Conservation (phyloP, 495 filamentous ascomycete genomes). For the Neurospora tetrasperma region DNA sequence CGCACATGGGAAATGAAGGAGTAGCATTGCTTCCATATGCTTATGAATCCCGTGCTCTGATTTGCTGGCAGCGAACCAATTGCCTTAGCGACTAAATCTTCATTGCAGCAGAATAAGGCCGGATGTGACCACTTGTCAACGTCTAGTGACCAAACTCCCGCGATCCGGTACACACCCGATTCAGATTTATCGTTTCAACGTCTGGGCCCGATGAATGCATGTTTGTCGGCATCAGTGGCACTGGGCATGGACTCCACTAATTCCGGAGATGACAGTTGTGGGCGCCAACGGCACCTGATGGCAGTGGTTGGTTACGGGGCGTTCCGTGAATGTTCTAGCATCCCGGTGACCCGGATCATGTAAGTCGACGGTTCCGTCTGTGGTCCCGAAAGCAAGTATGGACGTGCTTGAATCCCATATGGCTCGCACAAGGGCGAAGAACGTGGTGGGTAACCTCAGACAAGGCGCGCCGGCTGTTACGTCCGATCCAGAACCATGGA, state of each 20-base stretch:
- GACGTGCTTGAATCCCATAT: not conserved
- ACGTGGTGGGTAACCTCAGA: not conserved
- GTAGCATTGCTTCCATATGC: not conserved
- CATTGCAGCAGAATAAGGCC: not conserved
- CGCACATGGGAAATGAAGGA: not conserved
- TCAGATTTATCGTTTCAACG: not conserved
- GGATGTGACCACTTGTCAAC: not conserved
- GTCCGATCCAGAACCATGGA: not conserved
- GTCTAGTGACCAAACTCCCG: not conserved
- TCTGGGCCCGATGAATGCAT: not conserved
- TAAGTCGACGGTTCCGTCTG: not conserved
- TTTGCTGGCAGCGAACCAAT: not conserved
- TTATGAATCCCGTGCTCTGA: not conserved
- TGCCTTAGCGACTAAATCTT: not conserved
- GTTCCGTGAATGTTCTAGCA: not conserved
- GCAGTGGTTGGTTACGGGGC: not conserved
- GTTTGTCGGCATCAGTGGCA: not conserved
- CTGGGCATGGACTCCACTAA: not conserved
- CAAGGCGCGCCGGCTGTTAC: not conserved
- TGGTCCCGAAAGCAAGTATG: not conserved
- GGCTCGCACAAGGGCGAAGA: not conserved
- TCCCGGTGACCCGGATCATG: not conserved
- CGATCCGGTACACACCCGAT: not conserved
- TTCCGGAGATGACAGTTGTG: not conserved
- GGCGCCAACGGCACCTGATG: not conserved